Evolutionary conservation across 202 grass and related monocot species (phyloP), one percentile per base, ranked within the genome.

Genomic region (Elaeis oleifera): DNA sequence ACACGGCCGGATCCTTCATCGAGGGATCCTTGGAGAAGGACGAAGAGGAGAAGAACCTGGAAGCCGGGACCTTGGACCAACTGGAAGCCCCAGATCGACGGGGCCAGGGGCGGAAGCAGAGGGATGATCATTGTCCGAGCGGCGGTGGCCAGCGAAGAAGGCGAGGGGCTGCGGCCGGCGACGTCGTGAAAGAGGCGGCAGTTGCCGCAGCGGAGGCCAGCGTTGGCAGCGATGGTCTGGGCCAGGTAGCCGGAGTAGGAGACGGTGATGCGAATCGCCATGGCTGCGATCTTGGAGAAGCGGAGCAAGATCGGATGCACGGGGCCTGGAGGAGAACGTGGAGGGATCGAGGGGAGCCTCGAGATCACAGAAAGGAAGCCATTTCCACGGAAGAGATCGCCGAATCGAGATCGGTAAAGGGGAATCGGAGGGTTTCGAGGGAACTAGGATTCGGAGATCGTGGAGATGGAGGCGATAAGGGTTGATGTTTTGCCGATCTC

Each of bases 221-320:
- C 82, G 24, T 79, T 64, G 16, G 84, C 61, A 49, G 77, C 82
- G 25, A 99, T 64, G 70, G 60, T 89, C 64, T 99, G 88, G 68
- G 85, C 94, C 32, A 92, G 57, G 81, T 84, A 94, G 48, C 85
- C 84, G 56, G 88, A 99, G 75, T 89, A 89, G 61, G 85, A 89
- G 50, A 94, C 27, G 36, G 88, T 99, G 49, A 89, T 81, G 60
- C 94, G 88, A 63, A 99, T 99, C 78, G 94, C 94, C 94, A 99
- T 99, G 32, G 65, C 61, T 50, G 84, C 36, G 54, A 92, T 60
- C 57, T 62, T 61, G 24, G 83, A 65, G 49, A 80, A 71, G 52
- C 51, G 29, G 25, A 50, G 69, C 3, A 67, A 62, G 53, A 61
- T 8, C 6, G 60, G 56, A 66, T 44, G 61, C 49, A 70, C 25